Base-by-base conservation (phyloP, 495 filamentous ascomycete species). In the Acidiella bohemica region DNA sequence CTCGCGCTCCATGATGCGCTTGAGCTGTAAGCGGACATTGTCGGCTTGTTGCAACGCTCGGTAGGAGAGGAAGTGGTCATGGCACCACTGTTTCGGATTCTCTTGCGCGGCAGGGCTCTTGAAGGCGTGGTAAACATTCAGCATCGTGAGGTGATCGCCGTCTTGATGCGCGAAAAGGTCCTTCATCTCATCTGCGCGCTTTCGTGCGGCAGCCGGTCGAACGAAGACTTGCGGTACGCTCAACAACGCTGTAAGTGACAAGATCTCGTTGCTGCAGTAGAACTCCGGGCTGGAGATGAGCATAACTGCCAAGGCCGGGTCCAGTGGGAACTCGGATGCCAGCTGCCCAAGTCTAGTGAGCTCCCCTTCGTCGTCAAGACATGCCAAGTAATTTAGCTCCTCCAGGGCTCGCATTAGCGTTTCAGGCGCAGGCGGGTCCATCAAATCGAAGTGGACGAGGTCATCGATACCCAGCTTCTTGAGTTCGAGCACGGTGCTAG, bases 81-180 rank as follows among this genome's bases (percentile, higher is more conserved):
- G 84, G 57, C 92, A 95, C 92, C 92, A 99, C 55, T 81, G 73
- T 56, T 78, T 88, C 1, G 67, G 67, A 55, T 93, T 80, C 4
- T 64, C 67, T 55, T 86, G 82, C 0, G 77, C 75, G 5, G 80
- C 70, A 6, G 73, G 59, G 29, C 70, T 64, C 64, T 88, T 93
- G 75, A 88, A 99, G 13, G 92, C 92, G 59, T 99, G 92, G 60
- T 95, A 99, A 25, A 88, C 92, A 57, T 99, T 99, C 17, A 99
- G 71, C 64, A 99, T 76, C 12, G 86, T 95, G 12, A 99, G 67
- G 51, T 99, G 90, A 53, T 99, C 90, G 33, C 90, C 90, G 47
- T 95, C 86, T 5, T 74, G 70, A 53, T 99, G 90, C 10, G 86
- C 80, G 57, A 99, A 99, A 26, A 84, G 72, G 30, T 73, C 70